These are phyloP conservation scores for Aspergillus glaucus DNA, from an alignment of 2,329 filamentous ascomycete species.

Conservation along the genomic window DNA sequence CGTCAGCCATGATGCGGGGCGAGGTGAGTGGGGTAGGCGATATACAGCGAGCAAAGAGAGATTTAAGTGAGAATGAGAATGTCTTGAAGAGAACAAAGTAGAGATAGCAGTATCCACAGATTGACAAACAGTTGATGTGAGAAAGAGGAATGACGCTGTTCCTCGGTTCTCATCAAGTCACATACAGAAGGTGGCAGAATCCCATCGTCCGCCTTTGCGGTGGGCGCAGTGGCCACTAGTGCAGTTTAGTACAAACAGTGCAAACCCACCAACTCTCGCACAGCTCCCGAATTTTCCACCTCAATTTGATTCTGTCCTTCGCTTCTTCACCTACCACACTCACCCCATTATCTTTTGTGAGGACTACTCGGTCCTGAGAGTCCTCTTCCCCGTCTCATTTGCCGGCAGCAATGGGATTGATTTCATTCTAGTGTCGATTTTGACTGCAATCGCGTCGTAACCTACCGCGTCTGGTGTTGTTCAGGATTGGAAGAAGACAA, in stretches of 20 bases:
- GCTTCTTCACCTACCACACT: constrained; percentile 5
- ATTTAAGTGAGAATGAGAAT: not conserved
- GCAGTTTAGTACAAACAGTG: constrained; percentile 12
- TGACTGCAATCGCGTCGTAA: constrained; percentile 24
- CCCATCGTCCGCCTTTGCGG: constrained; percentile 21
- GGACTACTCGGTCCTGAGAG: constrained; percentile 21
- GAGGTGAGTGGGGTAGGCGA: constrained; percentile 1
- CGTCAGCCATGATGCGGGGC: constrained; percentile 33
- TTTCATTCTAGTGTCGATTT: constrained; percentile 21
- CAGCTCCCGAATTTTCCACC: constrained; percentile 11
- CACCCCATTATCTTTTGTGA: constrained; percentile 5
- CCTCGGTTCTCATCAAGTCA: not conserved
- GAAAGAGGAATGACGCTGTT: constrained; percentile 1
- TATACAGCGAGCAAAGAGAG: constrained; percentile 2
- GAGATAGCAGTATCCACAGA: not conserved
- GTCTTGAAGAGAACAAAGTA: not conserved
- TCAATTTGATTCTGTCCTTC: constrained; percentile 21
- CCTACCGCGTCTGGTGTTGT: constrained; percentile 8
- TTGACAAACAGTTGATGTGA: not conserved
- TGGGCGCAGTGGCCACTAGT: not conserved
- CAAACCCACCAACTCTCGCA: constrained; percentile 7
- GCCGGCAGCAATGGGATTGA: constrained; percentile 32
- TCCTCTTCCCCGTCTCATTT: constrained; percentile 15
- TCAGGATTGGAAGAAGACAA: constrained; percentile 13
- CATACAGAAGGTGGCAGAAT: constrained; percentile 32